Percentiles rank a stretch among this genome's conserved stretches.
These are phyloP conservation scores for Sclerotiophoma versabilis DNA, from an alignment of 2,329 filamentous ascomycete genomes.

Conservation along the genomic window DNA sequence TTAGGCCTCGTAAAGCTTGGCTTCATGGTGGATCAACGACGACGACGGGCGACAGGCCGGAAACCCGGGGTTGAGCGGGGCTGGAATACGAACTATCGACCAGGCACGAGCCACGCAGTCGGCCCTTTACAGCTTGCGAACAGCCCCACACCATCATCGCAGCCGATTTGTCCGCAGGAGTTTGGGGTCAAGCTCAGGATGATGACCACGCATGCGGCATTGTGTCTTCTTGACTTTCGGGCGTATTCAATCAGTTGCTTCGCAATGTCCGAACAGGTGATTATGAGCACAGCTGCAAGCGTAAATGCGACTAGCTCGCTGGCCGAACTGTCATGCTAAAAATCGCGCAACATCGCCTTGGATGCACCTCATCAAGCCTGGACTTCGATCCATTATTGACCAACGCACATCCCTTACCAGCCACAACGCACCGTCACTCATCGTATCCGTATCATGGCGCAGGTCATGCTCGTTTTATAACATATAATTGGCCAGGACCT, in stretches of 20 bases:
- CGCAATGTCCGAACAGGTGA: not conserved
- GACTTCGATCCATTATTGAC: not conserved
- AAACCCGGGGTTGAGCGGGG: slow-evolving; percentile 9
- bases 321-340: not conserved
- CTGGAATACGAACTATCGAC: slow-evolving; percentile 2
- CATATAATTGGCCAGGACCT: not conserved
- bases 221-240: not conserved
- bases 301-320: not conserved
- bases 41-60: not conserved
- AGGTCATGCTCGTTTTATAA: not conserved
- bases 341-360: slow-evolving; percentile 12
- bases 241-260: not conserved
- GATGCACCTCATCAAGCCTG: slow-evolving; percentile 1
- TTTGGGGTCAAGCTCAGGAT: not conserved
- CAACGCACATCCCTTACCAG: slow-evolving; percentile 5
- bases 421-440: slow-evolving; percentile 2
- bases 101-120: not conserved
- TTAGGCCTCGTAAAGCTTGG: slow-evolving; percentile 10
- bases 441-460: not conserved
- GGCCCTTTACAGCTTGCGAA: not conserved
- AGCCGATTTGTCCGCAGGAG: not conserved
- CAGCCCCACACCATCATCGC: no score
- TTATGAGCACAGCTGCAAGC: not conserved
- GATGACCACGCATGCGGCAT: not conserved
- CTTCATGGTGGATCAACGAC: slow-evolving; percentile 2